Evolutionary conservation across 2,329 filamentous ascomycete genomes (phyloP).

Genomic region (Dactylellina leptospora): DNA sequence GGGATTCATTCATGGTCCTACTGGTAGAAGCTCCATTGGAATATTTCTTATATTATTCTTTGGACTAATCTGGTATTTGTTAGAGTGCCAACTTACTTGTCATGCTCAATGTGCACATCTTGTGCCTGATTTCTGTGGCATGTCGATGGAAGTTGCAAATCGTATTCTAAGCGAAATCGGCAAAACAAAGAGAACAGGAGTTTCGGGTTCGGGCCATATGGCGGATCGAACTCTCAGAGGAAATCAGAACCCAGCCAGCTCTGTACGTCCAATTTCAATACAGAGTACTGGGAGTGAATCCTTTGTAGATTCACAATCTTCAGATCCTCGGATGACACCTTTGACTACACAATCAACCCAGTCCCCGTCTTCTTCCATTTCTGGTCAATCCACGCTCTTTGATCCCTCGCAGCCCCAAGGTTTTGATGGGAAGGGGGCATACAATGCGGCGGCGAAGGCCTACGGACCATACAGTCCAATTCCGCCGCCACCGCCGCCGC

Average conservation of each 20-base stretch:
- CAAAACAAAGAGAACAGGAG: slow-evolving; percentile 64
- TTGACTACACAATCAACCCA: slow-evolving; percentile 23
- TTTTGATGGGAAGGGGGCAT: slow-evolving; percentile 41
- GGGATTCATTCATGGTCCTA: too few relatives aligned
- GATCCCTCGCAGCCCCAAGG: slow-evolving; percentile 58
- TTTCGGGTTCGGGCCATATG: slow-evolving; percentile 37
- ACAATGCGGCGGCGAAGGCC: slow-evolving; percentile 63
- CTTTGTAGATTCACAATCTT: slow-evolving; percentile 35
- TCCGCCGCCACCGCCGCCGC: slow-evolving; percentile 57
- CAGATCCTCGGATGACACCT: slow-evolving; percentile 58
- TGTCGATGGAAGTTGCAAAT: slow-evolving; percentile 98
- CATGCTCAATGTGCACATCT: slow-evolving; percentile 92
- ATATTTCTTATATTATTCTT: neutral
- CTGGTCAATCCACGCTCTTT: slow-evolving; percentile 59
- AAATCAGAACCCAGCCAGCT: slow-evolving; percentile 3
- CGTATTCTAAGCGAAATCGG: slow-evolving; percentile 88
- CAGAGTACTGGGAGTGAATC: slow-evolving; percentile 61
- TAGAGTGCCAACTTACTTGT: slow-evolving; percentile 89
- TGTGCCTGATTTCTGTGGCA: slow-evolving; percentile 97
- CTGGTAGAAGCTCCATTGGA: too few relatives aligned
- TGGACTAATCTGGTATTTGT: slow-evolving; percentile 1
- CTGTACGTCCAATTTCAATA: slow-evolving; percentile 59
- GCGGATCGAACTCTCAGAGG: slow-evolving; percentile 38
- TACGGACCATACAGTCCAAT: slow-evolving; percentile 66
- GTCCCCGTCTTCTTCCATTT: slow-evolving; percentile 35